Evolutionary conservation across 2,329 filamentous ascomycete species (phyloP).

Genomic region (Colletotrichum godetiae): DNA sequence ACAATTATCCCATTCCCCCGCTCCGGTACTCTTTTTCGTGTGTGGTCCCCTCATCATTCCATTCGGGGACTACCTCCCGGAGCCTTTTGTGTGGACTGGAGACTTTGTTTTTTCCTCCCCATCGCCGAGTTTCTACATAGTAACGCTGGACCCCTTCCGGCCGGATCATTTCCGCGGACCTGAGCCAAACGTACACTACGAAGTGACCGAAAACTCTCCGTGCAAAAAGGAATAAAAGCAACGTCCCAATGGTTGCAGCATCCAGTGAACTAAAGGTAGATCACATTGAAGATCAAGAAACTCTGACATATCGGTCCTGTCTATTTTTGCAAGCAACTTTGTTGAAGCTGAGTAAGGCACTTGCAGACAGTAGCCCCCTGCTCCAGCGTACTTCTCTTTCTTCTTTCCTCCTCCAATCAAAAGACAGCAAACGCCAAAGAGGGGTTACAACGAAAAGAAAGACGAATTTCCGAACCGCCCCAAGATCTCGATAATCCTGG

Average conservation of each 20-base stretch:
- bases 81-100: neutral
- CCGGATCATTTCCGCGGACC: constrained; percentile 8
- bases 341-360: neutral
- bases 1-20: neutral
- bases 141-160: neutral
- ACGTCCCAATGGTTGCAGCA: neutral
- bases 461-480: neutral
- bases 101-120: neutral
- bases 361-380: neutral
- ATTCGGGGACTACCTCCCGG: constrained; percentile 1
- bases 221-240: constrained; percentile 8
- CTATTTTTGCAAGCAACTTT: no score
- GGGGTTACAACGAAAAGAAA: constrained; percentile 20
- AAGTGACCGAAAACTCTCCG: constrained; percentile 33
- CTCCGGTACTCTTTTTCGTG: neutral
- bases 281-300: neutral
- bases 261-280: no score
- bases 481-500: neutral
- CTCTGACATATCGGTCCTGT: neutral
- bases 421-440: constrained; percentile 37
- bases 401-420: constrained; percentile 1
- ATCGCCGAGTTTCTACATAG: neutral
- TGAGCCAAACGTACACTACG: neutral
- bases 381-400: neutral
- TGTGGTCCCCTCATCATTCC: neutral